Evolutionary conservation across 2,329 filamentous ascomycete genomes (phyloP), one percentile per base, ranked within the genome.

Genomic region (Plenodomus tracheiphilus): DNA sequence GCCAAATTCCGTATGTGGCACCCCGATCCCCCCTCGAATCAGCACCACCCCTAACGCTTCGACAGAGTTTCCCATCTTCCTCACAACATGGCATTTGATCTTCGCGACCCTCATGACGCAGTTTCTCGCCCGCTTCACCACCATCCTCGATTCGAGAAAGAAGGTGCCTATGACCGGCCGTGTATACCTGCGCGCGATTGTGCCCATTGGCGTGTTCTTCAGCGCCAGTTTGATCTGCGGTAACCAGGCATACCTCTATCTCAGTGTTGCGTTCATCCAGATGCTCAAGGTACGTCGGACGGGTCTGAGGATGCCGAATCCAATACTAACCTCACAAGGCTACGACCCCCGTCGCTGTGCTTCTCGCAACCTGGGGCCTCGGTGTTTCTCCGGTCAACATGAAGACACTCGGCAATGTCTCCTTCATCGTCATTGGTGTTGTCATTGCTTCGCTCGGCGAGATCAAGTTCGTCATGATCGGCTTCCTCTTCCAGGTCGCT

Each of bases 101-200:
- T 97, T 97, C 70, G 91, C 94, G 57, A 96, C 92, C 30, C 72
- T 96, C 70, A 93, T 96, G 82, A 99, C 94, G 59, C 94, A 97
- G 76, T 70, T 96, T 62, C 84, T 99, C 72, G 91, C 94, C 42
- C 88, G 90, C 66, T 95, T 90, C 70, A 97, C 93, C 36, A 87
- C 81, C 34, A 79, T 96, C 45, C 88, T 99, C 57, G 94, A 99
- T 77, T 92, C 91, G 62, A 87, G 94, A 66, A 96, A 97, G 79
- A 89, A 87, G 37, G 91, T 97, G 52, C 96, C 96, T 79, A 97
- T 99, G 93, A 97, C 90, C 21, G 90, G 91, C 62, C 87, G 87
- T 58, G 86, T 97, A 66, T 97, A 97, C 75, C 79, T 97, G 52
- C 87, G 91, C 62, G 91, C 92, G 38, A 96, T 97, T 62, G 87